These are phyloP conservation scores for Agapanthus africanus DNA, from an alignment of 106 monocot species.

Conservation along the genomic window DNA sequence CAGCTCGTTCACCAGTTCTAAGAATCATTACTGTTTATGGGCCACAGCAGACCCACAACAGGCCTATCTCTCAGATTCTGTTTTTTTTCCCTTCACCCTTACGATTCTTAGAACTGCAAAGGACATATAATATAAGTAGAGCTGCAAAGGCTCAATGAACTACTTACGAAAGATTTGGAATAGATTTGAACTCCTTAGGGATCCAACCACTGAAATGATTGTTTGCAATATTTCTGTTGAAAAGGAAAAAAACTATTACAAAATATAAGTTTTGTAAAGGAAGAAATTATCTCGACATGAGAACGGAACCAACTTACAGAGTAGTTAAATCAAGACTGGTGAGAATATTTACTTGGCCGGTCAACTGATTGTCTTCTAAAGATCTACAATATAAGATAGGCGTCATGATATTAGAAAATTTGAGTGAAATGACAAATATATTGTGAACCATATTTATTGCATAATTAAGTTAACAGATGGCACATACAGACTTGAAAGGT, in stretches of 20 bases:
- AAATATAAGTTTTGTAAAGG: background rate
- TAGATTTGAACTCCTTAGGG: constrained; percentile 59
- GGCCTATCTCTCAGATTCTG: too few relatives aligned
- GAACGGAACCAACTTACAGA: constrained; percentile 46
- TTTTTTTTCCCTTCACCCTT: too few relatives aligned
- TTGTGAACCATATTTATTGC: background rate
- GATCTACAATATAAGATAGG: constrained; percentile 36
- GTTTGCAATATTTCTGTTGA: constrained; percentile 72
- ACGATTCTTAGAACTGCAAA: too few relatives aligned
- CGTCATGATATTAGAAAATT: background rate
- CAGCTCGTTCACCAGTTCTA: too few relatives aligned
- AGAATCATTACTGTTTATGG: too few relatives aligned
- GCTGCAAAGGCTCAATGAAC: background rate
- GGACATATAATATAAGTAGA: too few relatives aligned
- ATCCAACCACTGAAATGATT: constrained; percentile 86
- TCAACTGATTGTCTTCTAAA: constrained; percentile 83
- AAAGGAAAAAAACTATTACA: constrained; percentile 8
- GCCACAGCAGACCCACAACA: too few relatives aligned
- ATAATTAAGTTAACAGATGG: constrained; percentile 12
- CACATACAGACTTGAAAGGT: constrained; percentile 77
- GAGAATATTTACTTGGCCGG: constrained; percentile 68
- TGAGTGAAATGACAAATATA: background rate
- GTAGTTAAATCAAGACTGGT: constrained; percentile 52
- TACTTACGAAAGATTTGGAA: constrained; percentile 66
- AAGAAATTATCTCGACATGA: constrained; percentile 1